Base-by-base conservation (phyloP, 1,284 basidiomycete genomes). In the Fomes fomentarius region DNA sequence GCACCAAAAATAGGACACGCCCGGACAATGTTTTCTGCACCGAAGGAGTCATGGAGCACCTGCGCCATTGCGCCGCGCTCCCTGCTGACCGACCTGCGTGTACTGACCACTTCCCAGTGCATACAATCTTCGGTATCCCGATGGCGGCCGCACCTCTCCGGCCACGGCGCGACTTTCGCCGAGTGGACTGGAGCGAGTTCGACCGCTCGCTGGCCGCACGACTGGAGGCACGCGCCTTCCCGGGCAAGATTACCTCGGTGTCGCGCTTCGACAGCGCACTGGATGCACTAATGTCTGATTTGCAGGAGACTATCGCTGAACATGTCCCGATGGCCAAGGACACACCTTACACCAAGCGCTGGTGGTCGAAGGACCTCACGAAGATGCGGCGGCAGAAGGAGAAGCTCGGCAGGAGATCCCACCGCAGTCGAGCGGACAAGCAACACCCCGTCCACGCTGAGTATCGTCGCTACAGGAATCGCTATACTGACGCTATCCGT, bases 21-120 rank as follows among this genome's bases (percentile, higher is more conserved):
- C 69, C 71, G 0, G 73, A 76, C 59, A 74, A 76, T 49, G 65
- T 76, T 21, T 76, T 73, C 39, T 47, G 55, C 43, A 56, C 65
- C 0, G 22, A 22, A 0, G 30, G 33, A 5, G 43, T 69, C 0
- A n/a, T 46, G 0, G 57, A 68, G 1, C 9, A 17, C 1, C 45
- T 75, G 11, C 37, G 58, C 5, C 30, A 43, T 1, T 74, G 70
- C 54, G 22, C 46, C 9, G 56, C 55, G 0, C 4, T 31, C 1
- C 64, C 61, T 0, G 56, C 57, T 0, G 33, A 45, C 1, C 49
- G 58, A 0, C 68, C 63, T 0, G 34, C 61, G 1, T 35, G 42
- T 1, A 63, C 67, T 12, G 70, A 73, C 49, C 21, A 56, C 3
- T 56, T 66, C 17, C 71, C 69, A 0, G 63, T 72, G 15, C 10